Percentiles rank a stretch among this genome's conserved stretches.
phyloP scores from a whole-genome alignment of 768 basidiomycete species.

The Boletellus emodensis region DNA sequence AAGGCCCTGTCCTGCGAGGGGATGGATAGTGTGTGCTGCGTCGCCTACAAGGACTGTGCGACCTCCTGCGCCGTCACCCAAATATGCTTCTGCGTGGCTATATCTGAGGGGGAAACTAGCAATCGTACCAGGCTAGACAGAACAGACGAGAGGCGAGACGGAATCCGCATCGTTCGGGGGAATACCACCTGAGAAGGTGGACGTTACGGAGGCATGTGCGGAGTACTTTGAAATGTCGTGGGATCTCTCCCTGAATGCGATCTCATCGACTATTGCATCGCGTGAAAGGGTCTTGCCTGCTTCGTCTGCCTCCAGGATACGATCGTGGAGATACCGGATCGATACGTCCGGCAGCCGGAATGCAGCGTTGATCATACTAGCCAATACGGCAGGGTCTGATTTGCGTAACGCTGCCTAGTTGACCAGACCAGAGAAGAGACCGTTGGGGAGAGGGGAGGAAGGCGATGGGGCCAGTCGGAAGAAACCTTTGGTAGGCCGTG shows the following conservation, averaged over 20 bases:
- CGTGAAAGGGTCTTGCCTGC: conserved; percentile 44
- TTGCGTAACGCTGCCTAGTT: conserved; percentile 67
- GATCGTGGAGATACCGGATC: conserved; percentile 58
- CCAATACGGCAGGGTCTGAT: conserved; percentile 59
- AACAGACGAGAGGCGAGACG: conserved; percentile 71
- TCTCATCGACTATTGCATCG: conserved; percentile 54
- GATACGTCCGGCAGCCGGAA: conserved; percentile 81
- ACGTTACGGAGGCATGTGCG: conserved; percentile 51
- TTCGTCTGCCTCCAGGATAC: conserved; percentile 53
- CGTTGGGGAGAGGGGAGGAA: conserved; percentile 85
- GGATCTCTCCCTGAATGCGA: conserved; percentile 68
- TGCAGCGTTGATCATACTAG: conserved; percentile 82
- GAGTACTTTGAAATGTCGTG: conserved; percentile 64
- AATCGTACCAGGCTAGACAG: conserved; percentile 65
- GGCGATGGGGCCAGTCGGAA: conserved; percentile 92
- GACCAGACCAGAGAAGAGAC: conserved; percentile 94
- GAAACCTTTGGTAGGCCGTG: conserved; percentile 90
- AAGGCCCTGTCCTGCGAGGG: conserved; percentile 92
- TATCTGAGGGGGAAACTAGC: conserved; percentile 91
- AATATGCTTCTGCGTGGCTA: conserved; percentile 81
- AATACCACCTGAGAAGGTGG: conserved; percentile 40
- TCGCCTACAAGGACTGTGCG: conserved; percentile 92
- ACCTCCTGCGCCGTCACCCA: conserved; percentile 61
- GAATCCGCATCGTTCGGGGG: conserved; percentile 57
- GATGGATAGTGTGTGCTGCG: conserved; percentile 93